Base-by-base conservation (phyloP, 2,329 filamentous ascomycete genomes). In the Beauveria asiatica region DNA sequence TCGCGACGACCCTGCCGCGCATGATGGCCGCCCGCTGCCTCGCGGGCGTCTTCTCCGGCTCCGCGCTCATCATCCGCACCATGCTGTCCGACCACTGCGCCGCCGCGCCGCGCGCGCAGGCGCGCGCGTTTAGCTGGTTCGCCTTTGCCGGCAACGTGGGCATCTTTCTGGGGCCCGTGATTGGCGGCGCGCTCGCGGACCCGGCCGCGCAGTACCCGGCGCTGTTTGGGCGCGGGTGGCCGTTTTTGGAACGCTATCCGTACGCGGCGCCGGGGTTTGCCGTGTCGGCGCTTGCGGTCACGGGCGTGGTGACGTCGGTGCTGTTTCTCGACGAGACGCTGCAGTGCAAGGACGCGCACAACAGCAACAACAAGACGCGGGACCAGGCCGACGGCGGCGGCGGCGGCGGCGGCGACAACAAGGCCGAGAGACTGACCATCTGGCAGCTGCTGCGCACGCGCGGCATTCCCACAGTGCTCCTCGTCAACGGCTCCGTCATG, bases 1-100 rank as follows among this genome's bases (percentile, higher is more conserved):
- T 90, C 63, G 83, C 87, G 23, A 78, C 72, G 54, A 80, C 78
- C 0, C 76, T 93, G n/a, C 80, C 79, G 78, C 84, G 92, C 73
- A 92, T 93, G 88, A 78, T 92, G 5, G 45, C 88, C 16, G 86
- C 87, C 63, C 80, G 90, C 37, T 90, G 86, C 65, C 65, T 88
- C 17, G 87, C 87, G 0, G 90, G 90, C 1, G 71, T 90, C 5
- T 92, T 93, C 69, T 84, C 85, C 0, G 89, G 89, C 0, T 88
- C 85, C 7, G 79, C 89, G 52, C 83, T 93, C 57, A 88, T 89
- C 6, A 83, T 93, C 59, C 80, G 90, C 30, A 86, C 89, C 7
- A 92, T 93, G 87, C 78, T 93, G 33, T 82, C 83, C 19, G 90
- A 94, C 72, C 83, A 86, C 65, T 87, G 84, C 70, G 89, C n/a